Percentiles rank a stretch among this genome's conserved stretches.
Evolutionary conservation across 2,329 filamentous ascomycete species (phyloP).

Genomic region (Cryphonectria naterciae): DNA sequence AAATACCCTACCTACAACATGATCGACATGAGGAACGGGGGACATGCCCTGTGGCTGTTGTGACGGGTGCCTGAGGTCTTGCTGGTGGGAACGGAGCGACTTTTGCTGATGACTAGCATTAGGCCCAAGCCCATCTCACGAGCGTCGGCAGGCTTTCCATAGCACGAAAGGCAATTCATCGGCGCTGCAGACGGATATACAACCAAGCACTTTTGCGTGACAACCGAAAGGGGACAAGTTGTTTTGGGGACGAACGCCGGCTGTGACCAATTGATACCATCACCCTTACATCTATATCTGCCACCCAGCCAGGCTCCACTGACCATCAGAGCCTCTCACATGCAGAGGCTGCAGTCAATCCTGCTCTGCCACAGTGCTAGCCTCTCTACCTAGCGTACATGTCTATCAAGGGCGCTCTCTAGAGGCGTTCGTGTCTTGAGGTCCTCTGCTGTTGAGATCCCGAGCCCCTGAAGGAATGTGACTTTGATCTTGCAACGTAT

Average conservation of each 20-base stretch:
- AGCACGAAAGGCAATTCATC: not conserved
- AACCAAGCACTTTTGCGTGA: not conserved
- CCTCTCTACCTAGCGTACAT: not conserved
- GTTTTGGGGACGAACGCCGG: not conserved
- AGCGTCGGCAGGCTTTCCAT: not conserved
- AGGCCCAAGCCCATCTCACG: not conserved
- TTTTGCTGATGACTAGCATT: not conserved
- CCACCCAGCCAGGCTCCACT: not conserved
- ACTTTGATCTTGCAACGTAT: not conserved
- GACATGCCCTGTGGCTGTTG: conserved; percentile 1
- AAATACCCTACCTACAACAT: conserved; percentile 24
- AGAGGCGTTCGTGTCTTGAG: not conserved
- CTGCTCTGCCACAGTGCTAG: not conserved
- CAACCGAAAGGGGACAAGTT: not conserved
- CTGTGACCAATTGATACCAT: not conserved
- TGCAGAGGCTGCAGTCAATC: not conserved
- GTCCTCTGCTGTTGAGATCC: not conserved
- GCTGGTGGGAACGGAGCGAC: not conserved
- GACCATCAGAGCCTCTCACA: not conserved
- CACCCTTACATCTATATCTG: not conserved
- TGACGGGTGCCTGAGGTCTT: not conserved
- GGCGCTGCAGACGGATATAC: not conserved
- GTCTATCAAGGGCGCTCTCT: not conserved
- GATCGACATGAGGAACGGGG: not conserved
- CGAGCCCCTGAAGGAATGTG: not conserved